Evolutionary conservation across 306 rosid species (phyloP).

Genomic region (Dalbergia oliveri): DNA sequence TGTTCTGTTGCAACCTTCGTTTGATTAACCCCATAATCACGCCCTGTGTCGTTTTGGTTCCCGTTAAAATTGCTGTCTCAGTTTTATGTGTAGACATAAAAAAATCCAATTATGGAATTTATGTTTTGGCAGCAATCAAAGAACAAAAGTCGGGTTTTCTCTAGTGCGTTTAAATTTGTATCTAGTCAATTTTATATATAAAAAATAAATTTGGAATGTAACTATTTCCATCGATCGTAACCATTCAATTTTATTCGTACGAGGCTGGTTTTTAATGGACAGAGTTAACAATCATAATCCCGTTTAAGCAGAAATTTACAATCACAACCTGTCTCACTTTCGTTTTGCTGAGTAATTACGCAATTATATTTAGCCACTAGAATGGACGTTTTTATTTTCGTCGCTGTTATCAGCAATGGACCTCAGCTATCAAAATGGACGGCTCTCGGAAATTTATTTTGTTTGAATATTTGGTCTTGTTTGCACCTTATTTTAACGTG

Average conservation of each 20-base stretch:
- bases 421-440: conserved; percentile 2
- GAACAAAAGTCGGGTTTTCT: not conserved
- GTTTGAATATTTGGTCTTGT: conserved; percentile 19
- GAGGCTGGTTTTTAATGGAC: not conserved
- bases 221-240: not conserved
- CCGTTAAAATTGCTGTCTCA: not conserved
- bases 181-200: no score
- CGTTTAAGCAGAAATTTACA: not conserved
- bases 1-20: not conserved
- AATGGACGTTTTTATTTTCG: conserved; percentile 1
- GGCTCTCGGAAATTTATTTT: conserved; percentile 13
- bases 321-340: not conserved
- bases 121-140: not conserved
- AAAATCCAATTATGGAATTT: not conserved
- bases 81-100: not conserved
- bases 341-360: not conserved
- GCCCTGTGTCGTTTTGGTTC: no score
- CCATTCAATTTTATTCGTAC: conserved; percentile 4
- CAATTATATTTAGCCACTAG: not conserved
- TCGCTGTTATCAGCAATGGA: not conserved
- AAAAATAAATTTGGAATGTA: no score
- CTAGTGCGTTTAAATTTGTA: no score
- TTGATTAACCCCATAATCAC: not conserved
- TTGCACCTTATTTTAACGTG: not conserved
- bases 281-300: not conserved